Conservation (phyloP, 305 asterid genomes). For the Solanum aculeatissimum region DNA sequence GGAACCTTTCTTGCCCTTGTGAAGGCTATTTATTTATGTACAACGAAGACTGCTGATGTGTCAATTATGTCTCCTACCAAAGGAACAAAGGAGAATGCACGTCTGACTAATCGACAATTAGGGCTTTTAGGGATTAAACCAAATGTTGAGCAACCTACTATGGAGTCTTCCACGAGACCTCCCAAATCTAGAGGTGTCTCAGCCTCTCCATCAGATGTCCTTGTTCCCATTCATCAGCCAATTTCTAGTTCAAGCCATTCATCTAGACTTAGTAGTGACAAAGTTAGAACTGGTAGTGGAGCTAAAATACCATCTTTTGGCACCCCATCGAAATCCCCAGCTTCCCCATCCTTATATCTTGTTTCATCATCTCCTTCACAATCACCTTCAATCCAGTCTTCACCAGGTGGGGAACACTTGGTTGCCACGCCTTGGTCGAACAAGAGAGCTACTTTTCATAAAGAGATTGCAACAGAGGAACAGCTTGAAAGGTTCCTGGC, state of each 20-base stretch:
- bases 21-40: constrained; percentile 54
- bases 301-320: constrained; percentile 36
- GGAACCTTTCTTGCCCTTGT: constrained; percentile 54
- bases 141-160: constrained; percentile 27
- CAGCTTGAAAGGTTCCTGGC: constrained; percentile 72
- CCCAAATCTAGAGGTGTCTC: constrained; percentile 46
- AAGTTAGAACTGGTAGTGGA: constrained; percentile 39
- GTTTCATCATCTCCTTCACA: constrained; percentile 42
- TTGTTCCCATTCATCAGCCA: constrained; percentile 79
- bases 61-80: constrained; percentile 39
- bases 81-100: constrained; percentile 49
- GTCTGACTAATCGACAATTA: constrained; percentile 62
- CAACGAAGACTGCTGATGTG: constrained; percentile 30
- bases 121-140: constrained; percentile 66
- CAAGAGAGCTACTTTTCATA: constrained; percentile 48
- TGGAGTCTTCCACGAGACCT: constrained; percentile 55
- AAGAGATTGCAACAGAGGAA: constrained; percentile 62
- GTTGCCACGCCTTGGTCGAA: constrained; percentile 66
- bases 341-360: constrained; percentile 70
- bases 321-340: constrained; percentile 57
- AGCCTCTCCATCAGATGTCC: constrained; percentile 43
- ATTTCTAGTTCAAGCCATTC: constrained; percentile 26
- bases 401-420: constrained; percentile 46
- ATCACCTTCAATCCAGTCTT: constrained; percentile 46
- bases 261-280: constrained; percentile 48